phyloP scores from a whole-genome alignment of 768 basidiomycete genomes.

The Boletus subparvulus region DNA sequence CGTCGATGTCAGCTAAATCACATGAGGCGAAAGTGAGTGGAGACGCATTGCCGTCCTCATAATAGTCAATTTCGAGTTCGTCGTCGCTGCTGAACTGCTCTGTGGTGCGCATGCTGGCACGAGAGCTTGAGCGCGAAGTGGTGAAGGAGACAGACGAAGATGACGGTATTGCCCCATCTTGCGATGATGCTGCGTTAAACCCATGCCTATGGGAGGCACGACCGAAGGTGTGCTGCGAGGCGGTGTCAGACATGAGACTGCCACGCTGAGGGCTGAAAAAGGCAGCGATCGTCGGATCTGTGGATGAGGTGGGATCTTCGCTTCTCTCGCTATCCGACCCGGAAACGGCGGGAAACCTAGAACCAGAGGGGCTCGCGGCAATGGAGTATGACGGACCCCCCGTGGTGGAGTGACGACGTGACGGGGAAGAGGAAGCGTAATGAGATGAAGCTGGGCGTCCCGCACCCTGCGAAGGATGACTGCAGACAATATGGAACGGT shows the following conservation, averaged over 20 bases:
- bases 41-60: conserved; percentile 39
- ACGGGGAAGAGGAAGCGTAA: conserved; percentile 11
- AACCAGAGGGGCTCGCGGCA: background rate
- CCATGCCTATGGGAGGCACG: conserved; percentile 36
- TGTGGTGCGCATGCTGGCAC: conserved; percentile 32
- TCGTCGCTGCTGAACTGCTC: conserved; percentile 49
- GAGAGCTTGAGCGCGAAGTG: conserved; percentile 36
- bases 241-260: conserved; percentile 38
- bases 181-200: conserved; percentile 19
- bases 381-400: background rate
- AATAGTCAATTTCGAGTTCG: conserved; percentile 44
- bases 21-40: conserved; percentile 42
- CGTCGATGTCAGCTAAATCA: conserved; percentile 36
- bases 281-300: conserved; percentile 29
- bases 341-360: conserved; percentile 12
- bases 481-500: conserved; percentile 23
- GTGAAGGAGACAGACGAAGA: conserved; percentile 45
- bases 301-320: conserved; percentile 39
- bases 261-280: conserved; percentile 20
- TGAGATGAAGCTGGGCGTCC: conserved; percentile 25
- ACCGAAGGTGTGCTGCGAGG: conserved; percentile 52
- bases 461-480: conserved; percentile 34
- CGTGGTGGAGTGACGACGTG: conserved; percentile 16
- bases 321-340: conserved; percentile 33
- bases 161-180: conserved; percentile 35